phyloP scores from a whole-genome alignment of 176 grass and related monocot genomes.

The Aegilops sharonensis region DNA sequence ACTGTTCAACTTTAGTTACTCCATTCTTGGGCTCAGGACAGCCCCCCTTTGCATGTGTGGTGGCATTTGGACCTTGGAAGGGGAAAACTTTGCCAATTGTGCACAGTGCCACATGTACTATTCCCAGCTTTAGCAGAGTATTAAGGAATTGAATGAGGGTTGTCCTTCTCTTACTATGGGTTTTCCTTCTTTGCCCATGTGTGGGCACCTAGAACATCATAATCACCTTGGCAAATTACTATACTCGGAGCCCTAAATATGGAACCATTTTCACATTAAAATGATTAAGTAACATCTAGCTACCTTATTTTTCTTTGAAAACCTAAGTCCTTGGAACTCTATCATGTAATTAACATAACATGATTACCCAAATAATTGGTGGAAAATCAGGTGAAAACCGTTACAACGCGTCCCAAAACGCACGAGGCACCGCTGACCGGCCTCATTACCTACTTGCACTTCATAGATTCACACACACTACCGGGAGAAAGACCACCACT shows the following conservation, averaged over 20 bases:
- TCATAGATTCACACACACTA: no score
- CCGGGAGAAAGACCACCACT: no score
- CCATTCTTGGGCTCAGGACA: constrained; percentile 22
- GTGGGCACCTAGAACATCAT: background rate
- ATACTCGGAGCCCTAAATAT: background rate
- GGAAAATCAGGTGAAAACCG: no score
- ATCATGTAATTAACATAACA: no score
- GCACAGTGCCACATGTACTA: background rate
- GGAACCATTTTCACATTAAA: background rate
- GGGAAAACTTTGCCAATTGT: constrained; percentile 14
- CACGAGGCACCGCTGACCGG: no score
- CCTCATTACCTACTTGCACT: no score
- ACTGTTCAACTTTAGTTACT: constrained; percentile 26
- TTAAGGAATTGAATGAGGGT: constrained; percentile 3
- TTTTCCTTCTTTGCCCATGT: background rate
- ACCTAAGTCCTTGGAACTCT: no score
- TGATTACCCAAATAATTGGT: no score
- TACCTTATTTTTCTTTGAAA: no score
- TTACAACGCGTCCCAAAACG: no score
- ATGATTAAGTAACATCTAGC: background rate
- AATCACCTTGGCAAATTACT: background rate
- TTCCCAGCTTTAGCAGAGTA: background rate
- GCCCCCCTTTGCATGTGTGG: constrained; percentile 21
- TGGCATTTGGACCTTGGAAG: constrained; percentile 22
- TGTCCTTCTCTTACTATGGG: background rate